These are phyloP conservation scores for Blastobotrys chiropterorum DNA, from an alignment of 805 yeast species.

Conservation along the genomic window DNA sequence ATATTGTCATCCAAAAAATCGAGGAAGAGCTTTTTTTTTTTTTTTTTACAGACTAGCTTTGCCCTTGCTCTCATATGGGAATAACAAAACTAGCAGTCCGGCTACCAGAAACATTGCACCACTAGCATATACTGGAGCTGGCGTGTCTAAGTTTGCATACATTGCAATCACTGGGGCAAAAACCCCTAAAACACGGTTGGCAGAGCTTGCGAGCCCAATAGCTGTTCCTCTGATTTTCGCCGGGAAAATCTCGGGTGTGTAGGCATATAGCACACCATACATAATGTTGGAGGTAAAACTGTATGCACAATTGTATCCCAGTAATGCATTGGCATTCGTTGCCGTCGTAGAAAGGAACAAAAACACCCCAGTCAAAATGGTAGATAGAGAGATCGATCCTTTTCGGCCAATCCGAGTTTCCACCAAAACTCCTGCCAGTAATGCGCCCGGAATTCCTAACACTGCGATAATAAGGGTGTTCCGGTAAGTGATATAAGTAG, in stretches of 20 bases:
- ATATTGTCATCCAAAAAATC: too few relatives aligned
- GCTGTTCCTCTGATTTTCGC: slow-evolving; percentile 33
- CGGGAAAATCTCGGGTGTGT: slow-evolving; percentile 41
- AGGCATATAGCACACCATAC: slow-evolving; percentile 40
- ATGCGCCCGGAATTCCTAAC: slow-evolving; percentile 45
- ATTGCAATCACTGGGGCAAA: slow-evolving; percentile 42
- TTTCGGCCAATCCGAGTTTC: slow-evolving; percentile 15
- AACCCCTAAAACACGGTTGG: slow-evolving; percentile 38
- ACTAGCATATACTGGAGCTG: slow-evolving; percentile 40
- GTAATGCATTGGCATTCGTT: slow-evolving; percentile 7
- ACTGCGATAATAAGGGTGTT: slow-evolving; percentile 36
- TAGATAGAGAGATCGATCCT: slow-evolving; percentile 12
- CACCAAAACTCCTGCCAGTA: slow-evolving; percentile 34
- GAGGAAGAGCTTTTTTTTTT: too few relatives aligned
- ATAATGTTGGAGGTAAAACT: slow-evolving; percentile 15
- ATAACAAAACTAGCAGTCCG: slow-evolving; percentile 36
- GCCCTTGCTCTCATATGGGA: slow-evolving; percentile 43
- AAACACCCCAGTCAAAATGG: slow-evolving; percentile 16
- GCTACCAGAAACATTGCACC: slow-evolving; percentile 38
- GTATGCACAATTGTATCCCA: slow-evolving; percentile 17
- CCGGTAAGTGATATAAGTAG: slow-evolving; percentile 17
- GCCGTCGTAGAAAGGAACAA: slow-evolving; percentile 15
- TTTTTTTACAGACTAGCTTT: slow-evolving; percentile 13
- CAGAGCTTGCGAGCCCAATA: slow-evolving; percentile 39
- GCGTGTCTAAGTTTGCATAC: slow-evolving; percentile 37